These are phyloP conservation scores for Neohortaea acidophila DNA, from an alignment of 495 filamentous ascomycete species.

Conservation along the genomic window DNA sequence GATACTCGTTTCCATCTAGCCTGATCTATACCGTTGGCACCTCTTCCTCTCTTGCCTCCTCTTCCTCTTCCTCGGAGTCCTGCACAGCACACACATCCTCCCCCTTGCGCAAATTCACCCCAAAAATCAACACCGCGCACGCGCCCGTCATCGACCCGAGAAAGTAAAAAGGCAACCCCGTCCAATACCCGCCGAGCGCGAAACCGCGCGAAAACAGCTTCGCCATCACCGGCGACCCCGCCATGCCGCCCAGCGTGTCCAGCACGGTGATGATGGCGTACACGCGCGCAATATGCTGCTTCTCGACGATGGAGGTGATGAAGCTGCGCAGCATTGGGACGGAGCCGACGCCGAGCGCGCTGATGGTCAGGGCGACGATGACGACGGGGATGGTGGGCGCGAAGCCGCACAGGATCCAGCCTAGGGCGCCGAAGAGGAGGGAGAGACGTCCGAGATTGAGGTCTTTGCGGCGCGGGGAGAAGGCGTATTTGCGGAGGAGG, in stretches of 20 bases:
- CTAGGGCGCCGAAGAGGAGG: constrained; percentile 37
- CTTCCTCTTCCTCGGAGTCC: too few relatives aligned
- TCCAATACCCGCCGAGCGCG: constrained; percentile 35
- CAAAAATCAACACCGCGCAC: constrained; percentile 4
- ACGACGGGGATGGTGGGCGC: constrained; percentile 13
- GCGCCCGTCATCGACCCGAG: not conserved
- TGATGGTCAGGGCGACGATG: constrained; percentile 10
- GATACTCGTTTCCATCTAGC: too few relatives aligned
- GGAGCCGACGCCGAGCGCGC: constrained; percentile 11
- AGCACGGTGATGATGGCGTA: constrained; percentile 43
- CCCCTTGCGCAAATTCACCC: constrained; percentile 5
- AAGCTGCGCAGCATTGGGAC: constrained; percentile 29
- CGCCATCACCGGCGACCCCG: constrained; percentile 39
- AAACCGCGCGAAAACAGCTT: constrained; percentile 39
- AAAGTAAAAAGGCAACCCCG: constrained; percentile 16
- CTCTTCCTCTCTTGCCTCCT: too few relatives aligned
- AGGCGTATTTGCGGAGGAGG: constrained; percentile 22
- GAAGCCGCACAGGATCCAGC: constrained; percentile 31
- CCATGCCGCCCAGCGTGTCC: constrained; percentile 39
- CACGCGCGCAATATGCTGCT: constrained; percentile 39
- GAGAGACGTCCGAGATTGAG: constrained; percentile 36
- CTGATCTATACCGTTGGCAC: too few relatives aligned
- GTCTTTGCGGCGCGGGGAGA: constrained; percentile 36
- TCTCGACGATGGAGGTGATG: constrained; percentile 36
- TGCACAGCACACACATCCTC: too few relatives aligned